Conservation (phyloP, 2,329 filamentous ascomycete species). For the Chlorencoelia australis region DNA sequence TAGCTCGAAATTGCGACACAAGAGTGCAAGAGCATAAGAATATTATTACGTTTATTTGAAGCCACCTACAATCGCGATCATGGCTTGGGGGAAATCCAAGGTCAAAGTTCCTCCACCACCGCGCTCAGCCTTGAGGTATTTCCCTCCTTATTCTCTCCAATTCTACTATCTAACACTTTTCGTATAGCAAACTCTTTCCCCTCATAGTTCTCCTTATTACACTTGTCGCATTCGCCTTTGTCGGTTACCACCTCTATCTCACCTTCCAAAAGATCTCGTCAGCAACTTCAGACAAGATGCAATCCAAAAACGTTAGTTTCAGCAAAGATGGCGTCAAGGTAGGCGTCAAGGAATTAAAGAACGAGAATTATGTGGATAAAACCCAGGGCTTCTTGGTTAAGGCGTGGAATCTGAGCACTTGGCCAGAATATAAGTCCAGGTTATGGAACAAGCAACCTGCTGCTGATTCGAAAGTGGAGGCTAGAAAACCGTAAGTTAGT, state of each 20-base stretch:
- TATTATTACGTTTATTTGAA: too few relatives aligned
- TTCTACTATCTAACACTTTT: background rate
- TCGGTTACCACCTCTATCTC: conserved; percentile 65
- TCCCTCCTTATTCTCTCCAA: background rate
- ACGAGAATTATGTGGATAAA: conserved; percentile 62
- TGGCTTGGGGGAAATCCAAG: conserved; percentile 28
- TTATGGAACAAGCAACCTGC: conserved; percentile 28
- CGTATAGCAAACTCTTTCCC: conserved; percentile 46
- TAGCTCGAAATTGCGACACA: too few relatives aligned
- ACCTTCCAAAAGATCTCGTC: conserved; percentile 55
- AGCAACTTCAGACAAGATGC: conserved; percentile 58
- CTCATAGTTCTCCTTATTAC: conserved; percentile 53
- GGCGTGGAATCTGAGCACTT: conserved; percentile 48
- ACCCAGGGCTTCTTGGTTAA: conserved; percentile 62
- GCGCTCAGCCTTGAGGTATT: conserved; percentile 26
- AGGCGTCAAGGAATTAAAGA: conserved; percentile 56
- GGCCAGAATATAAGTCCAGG: conserved; percentile 27
- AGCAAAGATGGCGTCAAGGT: conserved; percentile 66
- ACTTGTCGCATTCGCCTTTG: conserved; percentile 47
- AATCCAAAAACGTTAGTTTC: conserved; percentile 65
- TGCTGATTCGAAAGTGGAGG: conserved; percentile 18
- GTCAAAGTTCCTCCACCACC: conserved; percentile 23
- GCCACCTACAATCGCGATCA: conserved; percentile 15
- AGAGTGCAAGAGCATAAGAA: too few relatives aligned
- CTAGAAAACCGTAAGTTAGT: conserved; percentile 25